Base-by-base conservation (phyloP, 1,284 basidiomycete species). In the Malassezia nana region DNA sequence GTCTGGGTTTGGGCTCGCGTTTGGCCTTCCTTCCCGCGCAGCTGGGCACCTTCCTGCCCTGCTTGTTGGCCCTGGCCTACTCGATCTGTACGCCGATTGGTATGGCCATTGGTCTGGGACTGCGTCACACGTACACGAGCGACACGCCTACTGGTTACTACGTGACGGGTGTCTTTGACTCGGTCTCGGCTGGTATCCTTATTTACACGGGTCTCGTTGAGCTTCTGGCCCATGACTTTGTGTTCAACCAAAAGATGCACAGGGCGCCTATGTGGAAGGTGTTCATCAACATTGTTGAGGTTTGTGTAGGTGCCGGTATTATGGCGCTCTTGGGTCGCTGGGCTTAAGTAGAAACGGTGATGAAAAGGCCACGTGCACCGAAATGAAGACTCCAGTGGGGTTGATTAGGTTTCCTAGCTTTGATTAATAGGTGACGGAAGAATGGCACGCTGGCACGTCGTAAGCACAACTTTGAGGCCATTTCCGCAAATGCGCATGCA, bases 261-360 rank as follows among this genome's bases (percentile, higher is more conserved):
- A 67, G 56, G 33, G 65, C 74, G 30, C 67, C 75, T 5, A 52
- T 68, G 29, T 41, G 48, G n/a, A 69, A 70, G 50, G 66, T 73
- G 28, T 28, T 61, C 24, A 25, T 73, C 48, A 65, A 61, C 58
- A 55, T 77, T 7, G 28, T 56, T 29, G 71, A 72, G 52, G 72
- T 77, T 45, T 58, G 75, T 22, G 49, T 72, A 13, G 77, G 77
- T 13, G 75, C 76, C 0, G 77, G 73, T 15, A 33, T 78, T 39
- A 78, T 78, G 77, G 75, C 77, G 5, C 61, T 77, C 6, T 65
- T 78, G 15, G 76, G 74, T 22, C 56, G 61, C 44, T 75, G 74
- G 73, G 73, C 72, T 0, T 75, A 45, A 60, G 26, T 4, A 10
- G 6, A 13, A 28, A 32, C 38, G 20, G 26, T 9, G 24, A 24